Base-by-base conservation (phyloP, 768 basidiomycete genomes). In the Tylopilus cervinicoccineus region DNA sequence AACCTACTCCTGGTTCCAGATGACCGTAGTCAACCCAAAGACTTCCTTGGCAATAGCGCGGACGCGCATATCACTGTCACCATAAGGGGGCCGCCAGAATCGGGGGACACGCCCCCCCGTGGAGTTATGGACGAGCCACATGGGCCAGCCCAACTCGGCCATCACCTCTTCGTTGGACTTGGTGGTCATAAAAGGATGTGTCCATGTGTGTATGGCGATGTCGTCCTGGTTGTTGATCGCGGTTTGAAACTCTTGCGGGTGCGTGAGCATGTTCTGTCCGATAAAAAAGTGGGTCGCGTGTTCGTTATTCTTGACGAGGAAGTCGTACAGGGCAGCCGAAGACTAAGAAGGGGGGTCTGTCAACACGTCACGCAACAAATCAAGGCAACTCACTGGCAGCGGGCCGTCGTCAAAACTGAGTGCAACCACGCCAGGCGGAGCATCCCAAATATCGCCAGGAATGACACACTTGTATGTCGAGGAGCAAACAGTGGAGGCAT, bases 241-340 rank as follows among this genome's bases (percentile, higher is more conserved):
- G 10, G 61, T 59, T 48, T 70, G 53, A 66, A 93, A 90, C 38
- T 73, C 57, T 9, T 72, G 61, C 5, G 81, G 78, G 60, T 86
- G 71, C 34, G 61, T 43, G 23, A 87, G 57, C 49, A 93, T 86
- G 61, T 92, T 87, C 28, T 76, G 62, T 16, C 93, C 93, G 54
- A 96, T 94, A 74, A 93, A 80, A 66, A 94, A 95, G 63, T 94
- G 91, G 5, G 93, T 94, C 4, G 82, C 83, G n/a, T 66, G 76
- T 47, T 81, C 65, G 51, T 84, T 79, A 48, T 93, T 76, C n/a
- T 71, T 45, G 50, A 73, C 54, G 41, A 95, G 72, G 64, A 91
- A 94, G 7, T 77, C 58, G 59, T 88, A 78, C 17, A 95, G 76
- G 11, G 51, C 51, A 1, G 60, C 57, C 14, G 77, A 76, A 10